Evolutionary conservation across 2,329 filamentous ascomycete genomes (phyloP).

Genomic region (Alternaria sp.): DNA sequence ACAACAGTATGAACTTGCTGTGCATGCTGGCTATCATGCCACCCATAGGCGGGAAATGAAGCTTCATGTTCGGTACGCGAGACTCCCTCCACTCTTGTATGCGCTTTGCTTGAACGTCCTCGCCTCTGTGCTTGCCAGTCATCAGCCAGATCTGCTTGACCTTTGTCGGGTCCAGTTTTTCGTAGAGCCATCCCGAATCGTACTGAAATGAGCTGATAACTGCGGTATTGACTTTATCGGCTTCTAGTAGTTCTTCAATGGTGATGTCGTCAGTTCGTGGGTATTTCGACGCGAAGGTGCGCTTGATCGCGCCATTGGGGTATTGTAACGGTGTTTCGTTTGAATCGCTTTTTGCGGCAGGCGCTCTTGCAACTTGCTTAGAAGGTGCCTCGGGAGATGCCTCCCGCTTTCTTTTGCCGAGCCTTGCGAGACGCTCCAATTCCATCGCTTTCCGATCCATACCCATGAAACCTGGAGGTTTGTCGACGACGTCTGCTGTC

Average conservation of each 20-base stretch:
- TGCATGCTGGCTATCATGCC: constrained; percentile 80
- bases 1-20: constrained; percentile 91
- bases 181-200: constrained; percentile 76
- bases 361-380: constrained; percentile 20
- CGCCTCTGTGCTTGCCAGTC: constrained; percentile 58
- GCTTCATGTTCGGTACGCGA: constrained; percentile 61
- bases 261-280: constrained; percentile 76
- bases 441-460: constrained; percentile 86
- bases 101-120: constrained; percentile 40
- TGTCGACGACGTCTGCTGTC: not conserved
- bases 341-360: not conserved
- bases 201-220: constrained; percentile 88
- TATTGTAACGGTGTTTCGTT: constrained; percentile 48
- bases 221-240: constrained; percentile 72
- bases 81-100: constrained; percentile 36
- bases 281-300: constrained; percentile 75
- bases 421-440: constrained; percentile 75
- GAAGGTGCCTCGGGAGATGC: constrained; percentile 48
- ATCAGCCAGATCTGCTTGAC: constrained; percentile 63
- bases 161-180: constrained; percentile 69
- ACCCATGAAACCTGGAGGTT: constrained; percentile 49
- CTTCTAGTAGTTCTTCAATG: constrained; percentile 85
- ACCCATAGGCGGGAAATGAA: constrained; percentile 84
- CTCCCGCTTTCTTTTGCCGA: constrained; percentile 66
- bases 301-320: constrained; percentile 73